A percentile compares a stretch with the other conserved stretches of the same genome.
phyloP scores from a whole-genome alignment of 495 filamentous ascomycete genomes.

The Neurospora sublineolata region DNA sequence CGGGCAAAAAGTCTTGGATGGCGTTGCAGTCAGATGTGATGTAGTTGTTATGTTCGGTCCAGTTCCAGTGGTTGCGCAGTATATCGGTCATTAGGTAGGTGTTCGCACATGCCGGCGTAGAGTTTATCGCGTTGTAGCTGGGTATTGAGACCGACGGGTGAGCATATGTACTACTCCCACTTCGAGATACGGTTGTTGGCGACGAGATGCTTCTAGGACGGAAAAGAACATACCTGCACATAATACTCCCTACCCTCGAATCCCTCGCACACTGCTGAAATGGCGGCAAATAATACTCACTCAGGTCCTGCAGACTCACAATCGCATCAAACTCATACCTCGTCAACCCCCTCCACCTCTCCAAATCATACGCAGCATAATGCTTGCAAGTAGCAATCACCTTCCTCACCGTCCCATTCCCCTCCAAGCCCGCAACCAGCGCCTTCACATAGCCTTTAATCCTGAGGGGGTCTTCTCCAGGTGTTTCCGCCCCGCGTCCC shows the following conservation, averaged over 20 bases:
- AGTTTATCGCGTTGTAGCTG: slow-evolving; percentile 34
- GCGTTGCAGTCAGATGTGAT: slow-evolving; percentile 34
- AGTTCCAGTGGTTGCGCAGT: slow-evolving; percentile 37
- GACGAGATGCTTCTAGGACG: neutral
- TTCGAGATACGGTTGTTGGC: neutral
- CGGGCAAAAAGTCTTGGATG: slow-evolving; percentile 12
- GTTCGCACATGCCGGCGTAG: slow-evolving; percentile 32
- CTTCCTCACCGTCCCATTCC: slow-evolving; percentile 28
- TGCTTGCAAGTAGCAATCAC: slow-evolving; percentile 57
- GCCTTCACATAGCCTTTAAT: slow-evolving; percentile 46
- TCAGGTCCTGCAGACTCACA: slow-evolving; percentile 27
- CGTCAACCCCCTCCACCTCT: slow-evolving; percentile 28
- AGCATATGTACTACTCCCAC: too few relatives aligned
- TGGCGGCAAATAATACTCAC: slow-evolving; percentile 37
- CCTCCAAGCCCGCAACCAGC: slow-evolving; percentile 51
- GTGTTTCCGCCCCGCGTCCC: slow-evolving; percentile 34
- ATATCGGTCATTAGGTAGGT: slow-evolving; percentile 29
- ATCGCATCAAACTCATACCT: slow-evolving; percentile 27
- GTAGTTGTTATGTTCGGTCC: slow-evolving; percentile 30
- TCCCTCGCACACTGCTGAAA: slow-evolving; percentile 36
- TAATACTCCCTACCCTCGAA: slow-evolving; percentile 33
- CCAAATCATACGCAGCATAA: slow-evolving; percentile 54
- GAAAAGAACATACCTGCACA: slow-evolving; percentile 23
- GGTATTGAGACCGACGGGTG: neutral
- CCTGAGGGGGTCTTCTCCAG: slow-evolving; percentile 7